Conservation (phyloP, 345 rosid genomes). For the Eucalyptus paniculata region DNA sequence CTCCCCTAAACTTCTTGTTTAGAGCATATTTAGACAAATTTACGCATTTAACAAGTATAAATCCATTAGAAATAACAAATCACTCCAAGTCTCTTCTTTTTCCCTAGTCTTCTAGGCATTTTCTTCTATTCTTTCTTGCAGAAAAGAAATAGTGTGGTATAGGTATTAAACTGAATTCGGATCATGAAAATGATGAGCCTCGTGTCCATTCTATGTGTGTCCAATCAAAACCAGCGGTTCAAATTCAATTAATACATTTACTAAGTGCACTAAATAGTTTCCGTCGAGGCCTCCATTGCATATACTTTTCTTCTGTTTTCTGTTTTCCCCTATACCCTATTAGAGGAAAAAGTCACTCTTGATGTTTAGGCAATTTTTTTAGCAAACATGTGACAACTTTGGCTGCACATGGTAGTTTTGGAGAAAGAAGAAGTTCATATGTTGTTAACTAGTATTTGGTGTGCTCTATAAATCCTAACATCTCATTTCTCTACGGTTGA, state of each 20-base stretch:
- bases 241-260: background rate
- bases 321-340: background rate
- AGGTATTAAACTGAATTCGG: background rate
- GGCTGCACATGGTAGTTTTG: background rate
- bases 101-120: background rate
- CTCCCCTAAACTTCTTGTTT: background rate
- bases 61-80: background rate
- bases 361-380: background rate
- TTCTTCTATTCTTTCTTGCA: background rate
- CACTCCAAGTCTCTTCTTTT: too few species aligned
- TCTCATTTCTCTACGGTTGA: too few species aligned
- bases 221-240: background rate
- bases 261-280: background rate
- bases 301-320: background rate
- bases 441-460: background rate
- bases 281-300: background rate
- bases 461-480: too few species aligned
- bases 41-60: background rate
- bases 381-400: background rate
- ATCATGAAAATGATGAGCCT: background rate
- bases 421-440: background rate
- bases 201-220: background rate
- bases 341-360: background rate
- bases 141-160: background rate
- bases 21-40: background rate